Evolutionary conservation across 2,329 filamentous ascomycete genomes (phyloP).

Genomic region (Dothistroma septosporum): DNA sequence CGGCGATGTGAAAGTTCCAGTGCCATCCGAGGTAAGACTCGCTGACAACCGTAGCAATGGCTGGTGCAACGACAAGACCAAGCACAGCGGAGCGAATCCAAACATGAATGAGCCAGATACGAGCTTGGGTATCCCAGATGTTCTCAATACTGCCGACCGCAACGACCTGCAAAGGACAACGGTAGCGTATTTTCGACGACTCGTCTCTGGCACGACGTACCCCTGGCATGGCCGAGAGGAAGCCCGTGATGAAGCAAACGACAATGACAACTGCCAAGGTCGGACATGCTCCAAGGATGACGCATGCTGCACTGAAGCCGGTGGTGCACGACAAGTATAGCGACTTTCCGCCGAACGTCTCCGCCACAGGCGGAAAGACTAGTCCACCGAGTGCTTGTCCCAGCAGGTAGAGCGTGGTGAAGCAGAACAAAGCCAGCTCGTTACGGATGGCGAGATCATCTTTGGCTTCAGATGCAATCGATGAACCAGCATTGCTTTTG

Average conservation of each 20-base stretch:
- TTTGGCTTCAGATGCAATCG: slow-evolving; percentile 2
- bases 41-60: slow-evolving; percentile 35
- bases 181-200: not conserved
- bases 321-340: slow-evolving; percentile 35
- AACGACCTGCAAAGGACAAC: not conserved
- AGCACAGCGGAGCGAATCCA: slow-evolving; percentile 45
- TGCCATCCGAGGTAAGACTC: slow-evolving; percentile 15
- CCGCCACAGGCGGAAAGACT: slow-evolving; percentile 38
- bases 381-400: slow-evolving; percentile 36
- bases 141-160: not conserved
- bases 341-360: slow-evolving; percentile 35
- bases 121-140: slow-evolving; percentile 26
- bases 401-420: slow-evolving; percentile 27
- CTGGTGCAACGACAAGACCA: slow-evolving; percentile 44
- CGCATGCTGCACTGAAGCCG: slow-evolving; percentile 33
- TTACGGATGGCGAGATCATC: slow-evolving; percentile 4
- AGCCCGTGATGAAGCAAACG: slow-evolving; percentile 43
- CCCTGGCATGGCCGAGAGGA: slow-evolving; percentile 46
- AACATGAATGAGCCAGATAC: slow-evolving; percentile 46
- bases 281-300: slow-evolving; percentile 38
- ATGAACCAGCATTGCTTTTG: slow-evolving; percentile 14
- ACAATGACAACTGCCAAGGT: slow-evolving; percentile 37
- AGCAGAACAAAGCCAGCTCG: slow-evolving; percentile 8
- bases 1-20: slow-evolving; percentile 3
- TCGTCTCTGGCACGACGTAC: slow-evolving; percentile 36